These are phyloP conservation scores for Ustilago tritici DNA, from an alignment of 1,284 basidiomycete species.

Conservation along the genomic window DNA sequence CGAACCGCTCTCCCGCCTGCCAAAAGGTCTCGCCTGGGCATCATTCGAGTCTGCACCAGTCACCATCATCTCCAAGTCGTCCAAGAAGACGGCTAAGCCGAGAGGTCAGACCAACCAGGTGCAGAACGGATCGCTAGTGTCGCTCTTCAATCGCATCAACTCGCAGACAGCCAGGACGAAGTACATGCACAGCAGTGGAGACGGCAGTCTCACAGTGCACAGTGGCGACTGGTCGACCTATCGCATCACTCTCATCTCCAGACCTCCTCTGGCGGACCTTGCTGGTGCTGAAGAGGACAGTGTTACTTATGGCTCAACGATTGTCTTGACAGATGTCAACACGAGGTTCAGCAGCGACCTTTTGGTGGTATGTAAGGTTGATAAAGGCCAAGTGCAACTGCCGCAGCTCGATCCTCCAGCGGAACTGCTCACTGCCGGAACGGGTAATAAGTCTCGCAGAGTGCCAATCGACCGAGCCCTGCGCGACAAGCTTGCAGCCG, in stretches of 20 bases:
- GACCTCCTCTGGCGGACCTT: slow-evolving; percentile 59
- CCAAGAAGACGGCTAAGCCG: slow-evolving; percentile 95
- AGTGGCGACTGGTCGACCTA: slow-evolving; percentile 92
- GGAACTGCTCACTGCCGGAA: slow-evolving; percentile 37
- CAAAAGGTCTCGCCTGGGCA: slow-evolving; percentile 75
- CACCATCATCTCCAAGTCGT: slow-evolving; percentile 94
- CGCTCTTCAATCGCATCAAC: slow-evolving; percentile 95
- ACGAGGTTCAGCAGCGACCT: slow-evolving; percentile 87
- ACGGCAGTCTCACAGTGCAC: slow-evolving; percentile 82
- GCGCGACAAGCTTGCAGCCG: slow-evolving; percentile 44
- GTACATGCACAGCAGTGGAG: slow-evolving; percentile 80
- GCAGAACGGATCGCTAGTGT: slow-evolving; percentile 87
- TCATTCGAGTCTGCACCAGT: slow-evolving; percentile 91
- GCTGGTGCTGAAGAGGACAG: slow-evolving; percentile 54
- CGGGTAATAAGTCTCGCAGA: slow-evolving; percentile 38
- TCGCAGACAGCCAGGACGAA: slow-evolving; percentile 96
- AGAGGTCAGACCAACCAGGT: slow-evolving; percentile 92
- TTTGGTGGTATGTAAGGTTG: slow-evolving; percentile 89
- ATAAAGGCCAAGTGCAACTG: slow-evolving; percentile 79
- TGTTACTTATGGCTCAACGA: slow-evolving; percentile 90
- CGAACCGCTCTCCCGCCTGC: slow-evolving; percentile 39
- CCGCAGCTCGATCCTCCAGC: slow-evolving; percentile 48
- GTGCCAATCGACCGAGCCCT: slow-evolving; percentile 37
- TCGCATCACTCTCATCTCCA: slow-evolving; percentile 77
- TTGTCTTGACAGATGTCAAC: slow-evolving; percentile 84